Evolutionary conservation across 495 filamentous ascomycete genomes (phyloP).

Genomic region (Pyrenopolyporus hunteri): DNA sequence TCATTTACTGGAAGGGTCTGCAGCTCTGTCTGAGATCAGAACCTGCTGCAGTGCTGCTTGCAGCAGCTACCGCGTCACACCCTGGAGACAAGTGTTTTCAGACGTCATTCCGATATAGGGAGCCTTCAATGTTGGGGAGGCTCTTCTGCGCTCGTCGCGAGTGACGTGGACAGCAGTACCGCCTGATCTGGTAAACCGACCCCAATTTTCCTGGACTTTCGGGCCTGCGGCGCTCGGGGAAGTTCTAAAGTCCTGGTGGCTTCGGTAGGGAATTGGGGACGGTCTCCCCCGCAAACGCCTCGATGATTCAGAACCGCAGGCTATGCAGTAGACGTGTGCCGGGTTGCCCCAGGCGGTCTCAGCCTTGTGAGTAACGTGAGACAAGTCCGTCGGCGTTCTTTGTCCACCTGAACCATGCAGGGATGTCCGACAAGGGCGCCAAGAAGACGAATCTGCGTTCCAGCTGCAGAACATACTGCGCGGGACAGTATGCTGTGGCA

Average conservation of each 20-base stretch:
- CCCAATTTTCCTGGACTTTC: constrained; percentile 17
- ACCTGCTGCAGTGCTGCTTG: constrained; percentile 9
- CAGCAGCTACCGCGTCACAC: constrained; percentile 26
- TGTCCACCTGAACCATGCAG: constrained; percentile 33
- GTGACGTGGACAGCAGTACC: constrained; percentile 29
- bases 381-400: constrained; percentile 23
- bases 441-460: constrained; percentile 28
- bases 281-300: constrained; percentile 28
- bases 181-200: constrained; percentile 20
- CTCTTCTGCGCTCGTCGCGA: constrained; percentile 8
- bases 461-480: constrained; percentile 36
- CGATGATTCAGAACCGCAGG: constrained; percentile 16
- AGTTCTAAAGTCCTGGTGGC: constrained; percentile 1
- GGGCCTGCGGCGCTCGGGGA: constrained; percentile 13
- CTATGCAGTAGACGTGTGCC: constrained; percentile 20
- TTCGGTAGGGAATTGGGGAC: constrained; percentile 1
- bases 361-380: constrained; percentile 40
- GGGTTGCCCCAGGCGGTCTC: constrained; percentile 30
- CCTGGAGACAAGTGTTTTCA: constrained; percentile 19
- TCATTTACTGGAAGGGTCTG: constrained; percentile 17
- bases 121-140: constrained; percentile 13
- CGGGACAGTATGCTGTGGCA: constrained; percentile 2
- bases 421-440: constrained; percentile 32
- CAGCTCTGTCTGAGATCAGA: constrained; percentile 11
- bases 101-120: constrained; percentile 17